These are phyloP conservation scores for Sporisorium iseilematis-ciliati DNA, from an alignment of 1,284 basidiomycete genomes.

Conservation along the genomic window DNA sequence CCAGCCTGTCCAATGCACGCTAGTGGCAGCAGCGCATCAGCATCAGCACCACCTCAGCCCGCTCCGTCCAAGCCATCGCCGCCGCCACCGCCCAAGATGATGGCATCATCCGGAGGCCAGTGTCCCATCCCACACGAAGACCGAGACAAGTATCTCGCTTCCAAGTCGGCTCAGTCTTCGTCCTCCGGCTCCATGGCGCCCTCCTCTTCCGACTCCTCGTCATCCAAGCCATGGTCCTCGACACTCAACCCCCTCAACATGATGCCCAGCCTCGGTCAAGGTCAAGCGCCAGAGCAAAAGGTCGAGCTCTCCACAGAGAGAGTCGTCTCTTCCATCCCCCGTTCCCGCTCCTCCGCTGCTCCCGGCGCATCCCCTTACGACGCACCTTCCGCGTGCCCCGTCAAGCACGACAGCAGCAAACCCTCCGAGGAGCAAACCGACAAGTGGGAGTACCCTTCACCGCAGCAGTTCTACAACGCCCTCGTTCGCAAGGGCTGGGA, in stretches of 20 bases:
- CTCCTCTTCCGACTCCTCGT: conserved; percentile 26
- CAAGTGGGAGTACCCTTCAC: conserved; percentile 95
- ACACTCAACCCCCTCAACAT: conserved; percentile 84
- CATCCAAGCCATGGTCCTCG: conserved; percentile 46
- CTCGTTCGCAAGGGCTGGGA: conserved; percentile 97
- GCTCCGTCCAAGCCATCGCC: conserved; percentile 21
- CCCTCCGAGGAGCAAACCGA: conserved; percentile 59
- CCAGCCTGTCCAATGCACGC: conserved; percentile 61
- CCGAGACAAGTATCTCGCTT: conserved; percentile 45
- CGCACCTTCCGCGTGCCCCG: conserved; percentile 62
- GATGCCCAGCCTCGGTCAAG: conserved; percentile 85
- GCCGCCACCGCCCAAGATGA: conserved; percentile 28
- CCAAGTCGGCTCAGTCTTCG: conserved; percentile 17
- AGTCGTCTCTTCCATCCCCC: conserved; percentile 85
- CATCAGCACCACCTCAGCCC: conserved; percentile 1
- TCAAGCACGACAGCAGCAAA: conserved; percentile 51
- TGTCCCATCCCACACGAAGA: conserved; percentile 54
- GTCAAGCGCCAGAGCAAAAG: conserved; percentile 75
- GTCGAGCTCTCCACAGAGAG: conserved; percentile 80
- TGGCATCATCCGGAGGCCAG: conserved; percentile 41
- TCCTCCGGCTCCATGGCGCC: conserved; percentile 22
- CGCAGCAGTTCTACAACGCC: conserved; percentile 99
- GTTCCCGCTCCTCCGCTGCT: conserved; percentile 72
- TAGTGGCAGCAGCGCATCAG: conserved; percentile 13
- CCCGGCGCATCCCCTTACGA: conserved; percentile 66